Evolutionary conservation across 1,139 yeast genomes (phyloP), one percentile per base, ranked within the genome.

Genomic region (Saccharomyces hybrid): DNA sequence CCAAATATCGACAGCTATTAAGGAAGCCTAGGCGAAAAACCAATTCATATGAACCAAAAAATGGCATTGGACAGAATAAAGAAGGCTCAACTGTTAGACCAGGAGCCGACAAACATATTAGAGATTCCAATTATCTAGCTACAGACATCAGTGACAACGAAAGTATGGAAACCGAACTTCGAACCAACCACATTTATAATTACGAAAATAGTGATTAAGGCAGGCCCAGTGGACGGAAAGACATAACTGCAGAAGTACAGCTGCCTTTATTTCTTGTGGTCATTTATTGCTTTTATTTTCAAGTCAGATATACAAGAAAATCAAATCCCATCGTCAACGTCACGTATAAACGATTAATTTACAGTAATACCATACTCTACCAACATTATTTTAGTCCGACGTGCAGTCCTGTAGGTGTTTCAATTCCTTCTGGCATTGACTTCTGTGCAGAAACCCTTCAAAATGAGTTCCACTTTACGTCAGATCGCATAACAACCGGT

Each of bases 141-240:
- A 31, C 47, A 6, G 28, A 31, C 23, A 26, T 25, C 13, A 42
- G 42, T 29, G 58, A 55, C 38, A 51, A 54, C 31, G 58, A 55
- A 23, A 59, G 62, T 32, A 52, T 55, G 23, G 63, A 59, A 42
- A 60, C 63, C 2, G 52, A 58, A 47, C 54, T 60, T 44, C 60
- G 61, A 5, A 59, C 60, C 38, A 60, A 60, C 48, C 56, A 57
- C 51, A 59, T 60, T 27, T 60, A 57, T 29, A 57, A 59, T 41
- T 57, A 58, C 41, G 54, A 54, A 46, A 50, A 54, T 26, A 47
- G 32, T 13, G 51, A 50, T 14, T 31, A 52, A 42, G 44, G 46
- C 34, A n/a, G 27, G 34, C 48, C 31, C 19, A 19, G 16, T 11
- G 16, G 16, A 14, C 46, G 8, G 29, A 49, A n/a, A 52, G 23